Percentiles rank a stretch among this genome's conserved stretches.
Conservation (phyloP, 306 rosid genomes). For the Purshia tridentata region DNA sequence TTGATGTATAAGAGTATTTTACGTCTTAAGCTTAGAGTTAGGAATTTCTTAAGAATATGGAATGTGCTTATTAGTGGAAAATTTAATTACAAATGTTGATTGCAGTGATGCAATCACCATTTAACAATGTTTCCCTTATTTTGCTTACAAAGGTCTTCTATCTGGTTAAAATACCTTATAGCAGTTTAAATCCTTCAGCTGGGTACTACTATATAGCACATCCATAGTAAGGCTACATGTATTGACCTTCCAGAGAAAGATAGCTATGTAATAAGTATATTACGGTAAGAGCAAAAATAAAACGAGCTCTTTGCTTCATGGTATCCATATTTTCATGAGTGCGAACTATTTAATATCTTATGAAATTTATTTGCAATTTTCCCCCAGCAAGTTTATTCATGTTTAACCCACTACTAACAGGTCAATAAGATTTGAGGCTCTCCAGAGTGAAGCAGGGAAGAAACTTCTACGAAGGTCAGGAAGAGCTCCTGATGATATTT, state of each 20-base stretch:
- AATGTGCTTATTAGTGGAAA: neutral
- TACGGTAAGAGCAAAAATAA: neutral
- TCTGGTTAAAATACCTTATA: too few relatives aligned
- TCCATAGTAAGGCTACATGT: too few relatives aligned
- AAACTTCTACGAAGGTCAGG: conserved; percentile 81
- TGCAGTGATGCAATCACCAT: neutral
- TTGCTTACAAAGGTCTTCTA: neutral
- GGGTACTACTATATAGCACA: too few relatives aligned
- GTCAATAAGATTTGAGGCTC: conserved; percentile 75
- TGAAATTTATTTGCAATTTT: neutral
- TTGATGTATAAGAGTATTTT: neutral
- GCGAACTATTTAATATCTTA: neutral
- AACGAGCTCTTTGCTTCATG: neutral
- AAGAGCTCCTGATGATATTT: conserved; percentile 93
- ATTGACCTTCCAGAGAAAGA: neutral
- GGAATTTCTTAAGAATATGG: neutral
- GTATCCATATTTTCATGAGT: neutral
- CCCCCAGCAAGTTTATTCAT: neutral
- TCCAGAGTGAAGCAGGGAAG: conserved; percentile 91
- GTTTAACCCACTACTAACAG: conserved; percentile 37
- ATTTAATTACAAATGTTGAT: too few relatives aligned
- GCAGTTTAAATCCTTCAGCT: neutral
- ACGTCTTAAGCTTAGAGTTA: neutral
- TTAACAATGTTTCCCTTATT: neutral
- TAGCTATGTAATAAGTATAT: neutral